Evolutionary conservation across 495 filamentous ascomycete species (phyloP), one percentile per base, ranked within the genome.

Genomic region (Tuber umbilicatum): DNA sequence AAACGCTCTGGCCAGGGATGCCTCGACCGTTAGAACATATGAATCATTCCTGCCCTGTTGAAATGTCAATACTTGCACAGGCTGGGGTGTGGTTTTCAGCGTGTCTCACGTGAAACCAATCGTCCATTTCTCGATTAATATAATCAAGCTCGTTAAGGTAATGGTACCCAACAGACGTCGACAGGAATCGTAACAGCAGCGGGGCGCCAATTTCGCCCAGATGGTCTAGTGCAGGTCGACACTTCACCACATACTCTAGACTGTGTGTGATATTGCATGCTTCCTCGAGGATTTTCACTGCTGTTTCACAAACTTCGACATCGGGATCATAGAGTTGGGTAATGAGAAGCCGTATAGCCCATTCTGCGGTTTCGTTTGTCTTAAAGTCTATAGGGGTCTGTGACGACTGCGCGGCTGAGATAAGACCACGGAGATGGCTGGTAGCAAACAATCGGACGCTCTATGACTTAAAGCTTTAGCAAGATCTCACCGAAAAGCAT

Each of bases 111-210:
- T 92, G 88, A 81, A 97, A 99, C 95, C 95, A 99, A 83, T 98
- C 95, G 81, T 99, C 95, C 95, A 99, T 99, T 82, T 98, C 96
- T 79, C 95, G 93, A 60, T 93, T 95, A 82, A 99, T 99, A 79
- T 99, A 99, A 83, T 99, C 95, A 27, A 99, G 87, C 12, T 93
- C 95, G 83, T 99, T 93, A 5, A 99, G 86, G 83, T 99, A 99
- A 84, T 98, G 94, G 78, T 99, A 99, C 7, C 95, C 95, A 43
- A 97, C 92, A 0, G 93, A 96, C 0, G 96, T 97, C 4, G 94
- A 97, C 71, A 99, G 83, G 82, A 99, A 99, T 74, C 84, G 91
- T 74, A 99, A 86, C 31, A 99, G 89, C 40, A 99, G 86, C 3
- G 95, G 95, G 64, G 95, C 95, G 10, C 96, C 96, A 80, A 99